These are phyloP conservation scores for Nicotiana attenuata DNA, from an alignment of 257 asterid genomes.

Conservation along the genomic window DNA sequence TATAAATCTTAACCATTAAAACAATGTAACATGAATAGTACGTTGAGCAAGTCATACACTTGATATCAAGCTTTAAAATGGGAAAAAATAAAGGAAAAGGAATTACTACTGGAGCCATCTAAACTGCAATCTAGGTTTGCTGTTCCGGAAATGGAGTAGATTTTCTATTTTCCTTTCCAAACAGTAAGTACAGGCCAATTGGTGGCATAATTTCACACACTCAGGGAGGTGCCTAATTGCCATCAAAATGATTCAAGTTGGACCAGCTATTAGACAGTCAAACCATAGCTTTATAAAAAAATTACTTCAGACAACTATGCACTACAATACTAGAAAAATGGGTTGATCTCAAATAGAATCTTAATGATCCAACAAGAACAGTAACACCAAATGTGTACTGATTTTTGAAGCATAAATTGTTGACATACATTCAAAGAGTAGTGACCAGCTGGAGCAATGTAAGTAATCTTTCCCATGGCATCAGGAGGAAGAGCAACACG, in stretches of 20 bases:
- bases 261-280: not conserved
- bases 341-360: not conserved
- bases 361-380: constrained; percentile 2
- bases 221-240: constrained; percentile 7
- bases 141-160: not conserved
- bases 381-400: not conserved
- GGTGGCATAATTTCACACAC: not conserved
- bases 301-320: not conserved
- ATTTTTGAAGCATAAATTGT: not conserved
- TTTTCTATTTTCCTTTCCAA: not conserved
- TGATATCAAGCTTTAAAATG: not conserved
- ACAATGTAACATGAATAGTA: not conserved
- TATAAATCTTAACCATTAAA: not conserved
- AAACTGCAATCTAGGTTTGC: not conserved
- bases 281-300: not conserved
- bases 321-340: not conserved
- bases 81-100: not conserved
- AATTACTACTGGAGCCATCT: not conserved
- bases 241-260: constrained; percentile 9
- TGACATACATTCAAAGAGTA: constrained; percentile 75
- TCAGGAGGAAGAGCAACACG: constrained; percentile 94
- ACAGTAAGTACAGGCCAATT: not conserved
- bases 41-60: not conserved
- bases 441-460: constrained; percentile 89
- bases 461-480: constrained; percentile 93